These are phyloP conservation scores for Inonotus obliquus DNA, from an alignment of 1,284 basidiomycete genomes.

Conservation along the genomic window DNA sequence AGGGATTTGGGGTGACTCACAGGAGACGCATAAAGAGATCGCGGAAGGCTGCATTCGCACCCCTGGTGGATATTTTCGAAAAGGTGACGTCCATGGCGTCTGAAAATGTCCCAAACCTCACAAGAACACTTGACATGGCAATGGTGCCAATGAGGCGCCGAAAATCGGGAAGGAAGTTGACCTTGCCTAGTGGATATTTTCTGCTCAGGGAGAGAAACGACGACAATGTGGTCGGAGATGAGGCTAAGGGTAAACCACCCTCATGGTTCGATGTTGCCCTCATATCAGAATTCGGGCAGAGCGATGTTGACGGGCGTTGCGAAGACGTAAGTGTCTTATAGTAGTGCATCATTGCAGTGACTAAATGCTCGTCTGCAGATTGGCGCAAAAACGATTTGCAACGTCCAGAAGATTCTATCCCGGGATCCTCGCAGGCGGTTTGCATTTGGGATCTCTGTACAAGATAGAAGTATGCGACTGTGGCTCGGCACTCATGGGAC, in stretches of 20 bases:
- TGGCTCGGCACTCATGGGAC: background rate
- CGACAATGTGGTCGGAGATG: background rate
- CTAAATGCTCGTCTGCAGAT: no score
- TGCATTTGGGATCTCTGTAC: background rate
- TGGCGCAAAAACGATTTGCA: background rate
- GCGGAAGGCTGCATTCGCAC: no score
- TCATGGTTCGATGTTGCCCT: background rate
- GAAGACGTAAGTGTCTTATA: no score
- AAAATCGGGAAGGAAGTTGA: no score
- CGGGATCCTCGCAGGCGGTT: constrained; percentile 15
- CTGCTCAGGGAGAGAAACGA: no score
- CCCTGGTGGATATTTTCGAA: background rate
- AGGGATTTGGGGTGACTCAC: background rate
- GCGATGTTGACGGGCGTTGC: no score
- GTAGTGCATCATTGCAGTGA: no score
- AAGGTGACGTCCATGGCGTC: background rate
- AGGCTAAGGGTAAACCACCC: no score
- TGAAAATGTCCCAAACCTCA: background rate
- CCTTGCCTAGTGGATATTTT: no score
- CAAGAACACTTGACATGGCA: background rate
- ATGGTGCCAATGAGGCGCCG: background rate
- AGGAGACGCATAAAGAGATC: background rate
- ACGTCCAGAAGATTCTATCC: constrained; percentile 14
- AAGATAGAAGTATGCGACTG: background rate
- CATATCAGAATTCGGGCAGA: background rate